Evolutionary conservation across 2,329 filamentous ascomycete genomes (phyloP), one percentile per base, ranked within the genome.

Genomic region (Lachnellula cervina): DNA sequence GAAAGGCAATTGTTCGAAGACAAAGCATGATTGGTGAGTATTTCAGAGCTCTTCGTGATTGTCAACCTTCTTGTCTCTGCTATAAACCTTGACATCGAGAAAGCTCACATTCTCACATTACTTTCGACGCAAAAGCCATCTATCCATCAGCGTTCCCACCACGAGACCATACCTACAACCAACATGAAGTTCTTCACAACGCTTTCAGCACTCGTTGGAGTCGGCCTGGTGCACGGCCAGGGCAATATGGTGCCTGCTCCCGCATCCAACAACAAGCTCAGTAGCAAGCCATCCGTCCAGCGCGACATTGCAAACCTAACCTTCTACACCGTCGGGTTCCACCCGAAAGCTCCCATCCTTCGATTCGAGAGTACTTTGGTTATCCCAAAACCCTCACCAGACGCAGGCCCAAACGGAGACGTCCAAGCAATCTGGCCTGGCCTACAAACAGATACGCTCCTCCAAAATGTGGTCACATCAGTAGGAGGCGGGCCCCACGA

Each of bases 341-440:
- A 35, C 23, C 35, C 48, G 4, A 46, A 55, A 11, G 49, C 42
- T 3, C 48, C 48, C 5, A 49, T 56, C 14, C 19, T 46, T 38
- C 54, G 54, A 19, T 63, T 62, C 44, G 56, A 63, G 52, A 62
- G 56, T 45, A 62, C 61, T 7, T 25, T 62, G 7, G 55, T 62
- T 14, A 56, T 63, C 32, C 61, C 61, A 2, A 1, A 44, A 1
- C 13, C 49, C 6, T 46, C 59, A 17, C 57, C 59, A 4, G 51
- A 59, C 23, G 19, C 21, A 17, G 47, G 14, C 73, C 0, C 77
- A 76, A 0, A 77, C 74, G 5, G 74, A 73, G 28, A 78, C 68
- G 14, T 81, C 74, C 59, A 82, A 81, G 54, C 75, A 74, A 54
- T 79, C 73, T 1, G 80, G 80, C 1, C 82, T 62, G 23, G 80